These are phyloP conservation scores for Penicillium bialowiezense DNA, from an alignment of 495 filamentous ascomycete genomes.

Conservation along the genomic window DNA sequence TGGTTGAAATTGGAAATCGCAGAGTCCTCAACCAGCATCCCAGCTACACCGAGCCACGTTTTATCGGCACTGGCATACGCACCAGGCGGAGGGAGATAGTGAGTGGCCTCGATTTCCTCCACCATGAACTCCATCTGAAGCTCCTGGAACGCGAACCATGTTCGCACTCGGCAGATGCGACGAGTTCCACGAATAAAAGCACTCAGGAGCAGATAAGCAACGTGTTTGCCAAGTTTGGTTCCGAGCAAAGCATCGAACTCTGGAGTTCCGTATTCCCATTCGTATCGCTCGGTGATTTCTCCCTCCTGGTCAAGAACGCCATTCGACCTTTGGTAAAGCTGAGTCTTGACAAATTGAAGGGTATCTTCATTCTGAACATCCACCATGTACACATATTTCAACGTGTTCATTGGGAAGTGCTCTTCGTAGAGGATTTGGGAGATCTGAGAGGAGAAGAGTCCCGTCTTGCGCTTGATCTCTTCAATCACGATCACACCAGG, in stretches of 20 bases:
- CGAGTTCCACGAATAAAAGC: slow-evolving; percentile 3
- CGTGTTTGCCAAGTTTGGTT: neutral
- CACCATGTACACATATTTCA: neutral
- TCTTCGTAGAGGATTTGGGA: neutral
- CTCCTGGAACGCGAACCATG: neutral
- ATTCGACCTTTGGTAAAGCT: neutral
- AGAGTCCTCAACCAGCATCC: too few species aligned
- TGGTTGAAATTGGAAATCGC: too few species aligned
- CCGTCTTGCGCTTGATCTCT: neutral
- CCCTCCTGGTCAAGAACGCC: neutral
- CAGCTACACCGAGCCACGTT: too few species aligned
- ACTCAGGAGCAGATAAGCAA: neutral
- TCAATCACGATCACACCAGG: neutral
- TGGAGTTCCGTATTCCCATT: neutral
- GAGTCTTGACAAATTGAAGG: neutral
- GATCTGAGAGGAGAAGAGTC: neutral
- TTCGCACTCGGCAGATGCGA: neutral
- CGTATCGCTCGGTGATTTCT: neutral
- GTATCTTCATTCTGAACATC: slow-evolving; percentile 1
- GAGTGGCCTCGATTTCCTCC: neutral
- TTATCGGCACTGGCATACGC: too few species aligned
- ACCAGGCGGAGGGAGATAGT: too few species aligned
- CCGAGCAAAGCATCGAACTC: slow-evolving; percentile 1
- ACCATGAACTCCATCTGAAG: slow-evolving; percentile 1
- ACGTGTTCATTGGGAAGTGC: neutral